Percentiles rank a stretch among this genome's conserved stretches.
Evolutionary conservation across 495 filamentous ascomycete species (phyloP).

Genomic region (Platismatia glauca): DNA sequence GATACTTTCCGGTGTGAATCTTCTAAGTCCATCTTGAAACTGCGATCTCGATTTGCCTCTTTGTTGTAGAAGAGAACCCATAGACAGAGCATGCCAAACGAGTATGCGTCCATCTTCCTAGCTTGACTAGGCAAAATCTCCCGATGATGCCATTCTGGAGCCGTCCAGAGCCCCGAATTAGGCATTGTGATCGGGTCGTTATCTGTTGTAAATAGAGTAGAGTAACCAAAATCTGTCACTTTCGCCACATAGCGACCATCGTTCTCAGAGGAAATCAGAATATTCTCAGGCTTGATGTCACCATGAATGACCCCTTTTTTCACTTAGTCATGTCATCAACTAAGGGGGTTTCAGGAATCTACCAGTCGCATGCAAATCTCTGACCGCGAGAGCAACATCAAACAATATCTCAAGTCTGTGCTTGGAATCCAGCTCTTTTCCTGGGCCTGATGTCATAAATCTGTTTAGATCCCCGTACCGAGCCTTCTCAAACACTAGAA

Average conservation of each 20-base stretch:
- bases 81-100: constrained; percentile 12
- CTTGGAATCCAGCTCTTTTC: constrained; percentile 12
- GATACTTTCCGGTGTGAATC: background rate
- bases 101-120: constrained; percentile 13
- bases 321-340: background rate
- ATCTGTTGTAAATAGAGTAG: constrained; percentile 4
- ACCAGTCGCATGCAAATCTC: constrained; percentile 20
- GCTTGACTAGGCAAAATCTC: background rate
- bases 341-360: constrained; percentile 7
- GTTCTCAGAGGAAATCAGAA: constrained; percentile 1
- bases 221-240: too few relatives aligned
- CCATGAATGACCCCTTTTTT: constrained; percentile 4
- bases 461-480: constrained; percentile 17
- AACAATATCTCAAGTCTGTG: constrained; percentile 18
- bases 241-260: constrained; percentile 4
- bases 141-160: constrained; percentile 8
- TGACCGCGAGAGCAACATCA: constrained; percentile 20
- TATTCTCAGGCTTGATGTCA: constrained; percentile 1
- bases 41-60: background rate
- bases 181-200: background rate
- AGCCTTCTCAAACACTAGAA: too few relatives aligned
- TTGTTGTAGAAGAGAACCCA: constrained; percentile 12
- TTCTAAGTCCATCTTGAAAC: constrained; percentile 6
- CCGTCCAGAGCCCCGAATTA: constrained; percentile 3
- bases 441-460: constrained; percentile 13